Evolutionary conservation across 257 asterid species (phyloP), one percentile per base, ranked within the genome.

Genomic region (Phtheirospermum japonicum): DNA sequence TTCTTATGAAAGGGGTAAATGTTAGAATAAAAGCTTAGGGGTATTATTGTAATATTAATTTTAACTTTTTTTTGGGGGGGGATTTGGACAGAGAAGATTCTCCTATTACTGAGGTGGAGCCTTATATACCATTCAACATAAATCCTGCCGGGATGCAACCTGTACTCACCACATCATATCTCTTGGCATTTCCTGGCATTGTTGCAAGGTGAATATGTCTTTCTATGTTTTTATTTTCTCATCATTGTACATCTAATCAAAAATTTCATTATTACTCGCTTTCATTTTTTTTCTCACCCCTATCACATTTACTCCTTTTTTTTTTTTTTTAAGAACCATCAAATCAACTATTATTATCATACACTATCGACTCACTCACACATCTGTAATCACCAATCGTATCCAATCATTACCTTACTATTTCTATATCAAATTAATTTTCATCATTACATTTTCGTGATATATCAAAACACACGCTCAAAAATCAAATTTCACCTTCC

Each of bases 121-220:
- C 97, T 36, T 93, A 93, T 60, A 88, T 93, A 65, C 99, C 99
- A 2, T 93, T 93, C 87, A 93, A 93, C 85, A 93, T 93, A 80
- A 93, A 93, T 81, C 99, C 99, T 65, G 77, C 99, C 0, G 99
- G 99, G 73, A 93, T 93, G 99, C 99, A 93, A 76, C 99, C 97
- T 65, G 84, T 93, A 59, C 87, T 93, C 58, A 86, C 95, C 11
- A 87, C 99, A 45, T 83, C 99, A 8, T 93, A 93, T 81, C 90
- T 93, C 65, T 75, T 93, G 83, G 99, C 94, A n/a, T 83, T 93
- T 76, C 99, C 99, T 0, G 60, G 90, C 82, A 80, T 93, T 59
- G 76, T 93, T 64, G 95, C 97, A 63, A 76, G 99, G 99, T 93
- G 70, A 17, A 12, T 12, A 42, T 4, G 36, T 16, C 34, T 9